Evolutionary conservation across 371 early-diverging fungal species (phyloP), one percentile per base, ranked within the genome.

Genomic region (Rhizopus microsporus): DNA sequence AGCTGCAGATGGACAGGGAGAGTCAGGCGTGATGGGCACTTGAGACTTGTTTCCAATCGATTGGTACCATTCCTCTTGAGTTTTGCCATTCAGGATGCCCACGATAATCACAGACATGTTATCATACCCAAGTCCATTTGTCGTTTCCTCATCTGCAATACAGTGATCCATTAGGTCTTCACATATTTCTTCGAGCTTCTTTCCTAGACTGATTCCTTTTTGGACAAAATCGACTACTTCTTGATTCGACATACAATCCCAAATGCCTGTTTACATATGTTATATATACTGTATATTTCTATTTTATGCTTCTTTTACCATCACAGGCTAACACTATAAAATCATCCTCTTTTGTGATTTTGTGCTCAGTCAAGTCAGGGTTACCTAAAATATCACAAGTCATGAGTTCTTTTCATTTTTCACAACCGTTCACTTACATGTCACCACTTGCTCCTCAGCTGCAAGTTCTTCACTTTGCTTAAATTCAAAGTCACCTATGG

Each of bases 91-190:
- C 50, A 97, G 78, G 44, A 97, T 73, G 6, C 79, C 98, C 15
- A 95, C 89, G 53, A 98, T 91, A 49, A 97, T 75, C 33, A 98
- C 89, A 0, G 97, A 95, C 99, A 98, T 98, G 76, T 98, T 98
- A 71, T 98, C 99, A 75, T 94, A 96, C 8, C 98, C 98, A 30
- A 97, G 83, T n/a, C 93, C 93, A 50, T 89, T 92, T 32, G 88
- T 69, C 42, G 92, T 94, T 65, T 82, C 84, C 58, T 94, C 90
- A 23, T 85, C 78, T 35, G 97, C 96, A 56, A 97, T 72, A 74
- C 99, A 97, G 47, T 78, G 70, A 54, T 95, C 93, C 94, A 96
- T 95, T 53, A 95, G 71, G 40, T 71, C 68, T 80, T 98, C 97
- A 74, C 93, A 91, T 44, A 93, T 82, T 39, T 75, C 76, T 47